These are phyloP conservation scores for Hortaea werneckii DNA, from an alignment of 2,329 filamentous ascomycete genomes.

Conservation along the genomic window DNA sequence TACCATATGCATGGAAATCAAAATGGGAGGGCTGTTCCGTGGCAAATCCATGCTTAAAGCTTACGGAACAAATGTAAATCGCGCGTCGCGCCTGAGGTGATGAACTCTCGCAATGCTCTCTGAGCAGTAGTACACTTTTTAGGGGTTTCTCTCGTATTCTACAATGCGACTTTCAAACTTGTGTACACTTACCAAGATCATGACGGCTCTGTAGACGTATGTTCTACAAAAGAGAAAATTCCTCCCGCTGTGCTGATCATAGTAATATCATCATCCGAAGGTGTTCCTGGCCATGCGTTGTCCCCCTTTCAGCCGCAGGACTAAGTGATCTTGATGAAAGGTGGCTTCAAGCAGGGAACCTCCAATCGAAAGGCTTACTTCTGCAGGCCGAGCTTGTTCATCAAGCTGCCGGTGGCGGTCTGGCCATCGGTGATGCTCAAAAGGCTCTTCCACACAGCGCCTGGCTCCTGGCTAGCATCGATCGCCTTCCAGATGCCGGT, in stretches of 20 bases:
- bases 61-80: too few species aligned
- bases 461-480: constrained; percentile 91
- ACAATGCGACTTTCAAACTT: neutral
- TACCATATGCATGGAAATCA: too few species aligned
- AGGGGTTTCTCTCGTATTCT: neutral
- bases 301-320: too few species aligned
- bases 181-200: neutral
- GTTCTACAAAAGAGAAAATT: too few species aligned
- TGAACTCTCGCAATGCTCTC: neutral
- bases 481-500: constrained; percentile 94
- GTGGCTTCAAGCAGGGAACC: too few species aligned
- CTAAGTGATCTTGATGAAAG: too few species aligned
- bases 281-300: too few species aligned
- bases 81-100: neutral
- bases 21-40: too few species aligned
- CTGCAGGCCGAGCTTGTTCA: constrained; percentile 44
- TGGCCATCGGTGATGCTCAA: constrained; percentile 62
- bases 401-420: constrained; percentile 33
- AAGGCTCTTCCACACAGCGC: constrained; percentile 89
- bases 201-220: neutral
- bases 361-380: constrained; percentile 2
- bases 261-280: too few species aligned
- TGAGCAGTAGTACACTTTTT: neutral
- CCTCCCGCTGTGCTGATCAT: neutral
- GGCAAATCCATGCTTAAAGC: too few species aligned